Percentiles rank a stretch among this genome's conserved stretches.
These are phyloP conservation scores for Saccharomycopsis hybrid DNA, from an alignment of 1,139 yeast genomes.

Conservation along the genomic window DNA sequence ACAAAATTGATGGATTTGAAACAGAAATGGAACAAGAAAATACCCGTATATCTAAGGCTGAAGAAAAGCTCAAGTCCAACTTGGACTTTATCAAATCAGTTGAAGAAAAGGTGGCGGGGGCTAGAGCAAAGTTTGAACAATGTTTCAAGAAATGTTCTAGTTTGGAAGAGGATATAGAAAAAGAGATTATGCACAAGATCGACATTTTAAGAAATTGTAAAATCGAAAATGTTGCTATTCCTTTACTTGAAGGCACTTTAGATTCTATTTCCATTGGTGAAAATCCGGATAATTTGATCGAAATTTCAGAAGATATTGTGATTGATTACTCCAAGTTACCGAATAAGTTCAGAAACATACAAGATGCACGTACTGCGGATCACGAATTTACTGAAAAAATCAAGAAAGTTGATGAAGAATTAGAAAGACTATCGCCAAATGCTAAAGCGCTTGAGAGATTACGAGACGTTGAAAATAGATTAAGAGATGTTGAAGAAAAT, in stretches of 20 bases:
- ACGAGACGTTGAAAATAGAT: slow-evolving; percentile 57
- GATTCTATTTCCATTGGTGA: slow-evolving; percentile 42
- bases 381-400: slow-evolving; percentile 40
- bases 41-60: slow-evolving; percentile 24
- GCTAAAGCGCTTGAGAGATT: slow-evolving; percentile 74
- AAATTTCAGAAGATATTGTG: slow-evolving; percentile 41
- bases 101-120: slow-evolving; percentile 27
- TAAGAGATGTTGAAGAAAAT: slow-evolving; percentile 58
- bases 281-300: slow-evolving; percentile 34
- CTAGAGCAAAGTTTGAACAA: slow-evolving; percentile 35
- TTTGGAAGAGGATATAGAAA: slow-evolving; percentile 50
- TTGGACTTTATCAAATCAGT: slow-evolving; percentile 25
- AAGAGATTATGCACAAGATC: slow-evolving; percentile 50
- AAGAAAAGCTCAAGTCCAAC: slow-evolving; percentile 25
- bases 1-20: slow-evolving; percentile 31
- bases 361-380: slow-evolving; percentile 27
- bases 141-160: slow-evolving; percentile 34
- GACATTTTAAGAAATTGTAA: slow-evolving; percentile 67
- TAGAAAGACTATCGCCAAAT: slow-evolving; percentile 70
- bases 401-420: slow-evolving; percentile 46
- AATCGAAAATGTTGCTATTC: slow-evolving; percentile 62
- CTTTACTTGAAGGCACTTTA: slow-evolving; percentile 54
- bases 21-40: slow-evolving; percentile 40
- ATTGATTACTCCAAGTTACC: slow-evolving; percentile 53
- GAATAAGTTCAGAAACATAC: slow-evolving; percentile 34